phyloP scores from a whole-genome alignment of 768 basidiomycete genomes.

The Dendrothele bispora region DNA sequence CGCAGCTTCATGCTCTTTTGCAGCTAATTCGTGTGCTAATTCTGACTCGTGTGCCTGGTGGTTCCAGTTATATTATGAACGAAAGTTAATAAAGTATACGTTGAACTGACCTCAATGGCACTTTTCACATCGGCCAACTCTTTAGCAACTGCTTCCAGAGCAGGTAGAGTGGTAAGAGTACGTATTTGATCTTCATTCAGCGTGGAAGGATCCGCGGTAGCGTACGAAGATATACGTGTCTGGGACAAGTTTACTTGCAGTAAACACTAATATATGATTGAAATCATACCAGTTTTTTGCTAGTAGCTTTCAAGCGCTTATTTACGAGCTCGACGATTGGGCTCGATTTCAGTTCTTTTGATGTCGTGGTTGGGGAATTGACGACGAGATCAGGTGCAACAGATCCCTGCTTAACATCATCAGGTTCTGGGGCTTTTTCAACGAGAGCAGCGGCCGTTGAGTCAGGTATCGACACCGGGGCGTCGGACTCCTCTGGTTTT shows the following conservation, averaged over 20 bases:
- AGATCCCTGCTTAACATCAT: conserved; percentile 46
- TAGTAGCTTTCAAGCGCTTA: conserved; percentile 74
- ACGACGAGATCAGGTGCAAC: conserved; percentile 47
- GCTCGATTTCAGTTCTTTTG: conserved; percentile 54
- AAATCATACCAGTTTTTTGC: conserved; percentile 79
- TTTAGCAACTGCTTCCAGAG: conserved; percentile 75
- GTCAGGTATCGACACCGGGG: conserved; percentile 47
- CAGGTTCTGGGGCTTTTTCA: conserved; percentile 50
- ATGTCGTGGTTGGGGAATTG: conserved; percentile 38
- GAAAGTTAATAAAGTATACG: conserved; percentile 14
- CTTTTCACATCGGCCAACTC: conserved; percentile 86
- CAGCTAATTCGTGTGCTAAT: conserved; percentile 51
- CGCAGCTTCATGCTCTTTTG: conserved; percentile 56
- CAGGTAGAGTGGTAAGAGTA: conserved; percentile 67
- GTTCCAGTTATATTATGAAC: background rate
- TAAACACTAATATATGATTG: conserved; percentile 4
- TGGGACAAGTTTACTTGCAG: conserved; percentile 26
- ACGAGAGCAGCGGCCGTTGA: conserved; percentile 41
- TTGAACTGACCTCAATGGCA: conserved; percentile 83
- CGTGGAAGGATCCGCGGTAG: conserved; percentile 62
- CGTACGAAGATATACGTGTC: conserved; percentile 75
- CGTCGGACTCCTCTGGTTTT: conserved; percentile 43
- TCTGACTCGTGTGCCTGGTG: conserved; percentile 65
- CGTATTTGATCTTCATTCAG: conserved; percentile 89
- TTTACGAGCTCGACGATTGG: conserved; percentile 77